Conservation (phyloP, 2,329 filamentous ascomycete species). For the Colletotrichum limetticola region DNA sequence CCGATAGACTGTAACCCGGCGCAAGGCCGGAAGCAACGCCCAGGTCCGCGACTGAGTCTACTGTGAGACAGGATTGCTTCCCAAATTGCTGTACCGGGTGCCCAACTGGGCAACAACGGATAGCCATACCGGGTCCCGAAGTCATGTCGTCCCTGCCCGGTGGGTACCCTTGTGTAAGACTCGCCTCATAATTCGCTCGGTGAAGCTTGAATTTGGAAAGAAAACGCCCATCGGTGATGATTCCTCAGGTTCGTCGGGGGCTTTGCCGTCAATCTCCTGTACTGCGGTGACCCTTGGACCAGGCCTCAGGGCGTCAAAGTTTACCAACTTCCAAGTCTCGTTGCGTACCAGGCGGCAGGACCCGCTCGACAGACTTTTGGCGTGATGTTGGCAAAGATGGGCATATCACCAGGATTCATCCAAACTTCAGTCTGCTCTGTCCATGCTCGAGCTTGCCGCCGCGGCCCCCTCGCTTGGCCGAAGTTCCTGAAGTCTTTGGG, state of each 20-base stretch:
- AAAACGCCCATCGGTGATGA: not conserved
- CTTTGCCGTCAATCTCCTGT: not conserved
- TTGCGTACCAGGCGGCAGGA: constrained; percentile 26
- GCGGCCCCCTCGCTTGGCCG: constrained; percentile 49
- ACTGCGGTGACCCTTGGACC: constrained; percentile 19
- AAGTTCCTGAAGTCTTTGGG: constrained; percentile 46
- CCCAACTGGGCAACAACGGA: constrained; percentile 1
- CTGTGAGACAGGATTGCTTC: not conserved
- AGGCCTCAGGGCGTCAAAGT: constrained; percentile 9
- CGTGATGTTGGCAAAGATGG: not conserved
- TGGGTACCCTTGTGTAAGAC: not conserved
- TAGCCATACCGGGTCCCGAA: not conserved
- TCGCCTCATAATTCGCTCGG: not conserved
- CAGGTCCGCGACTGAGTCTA: not conserved
- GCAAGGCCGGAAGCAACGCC: not conserved
- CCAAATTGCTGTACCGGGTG: not conserved
- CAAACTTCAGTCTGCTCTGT: constrained; percentile 70
- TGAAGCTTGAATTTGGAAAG: not conserved
- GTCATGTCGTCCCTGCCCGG: not conserved
- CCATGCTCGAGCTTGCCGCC: constrained; percentile 62
- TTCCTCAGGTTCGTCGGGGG: not conserved
- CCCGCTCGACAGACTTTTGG: constrained; percentile 31
- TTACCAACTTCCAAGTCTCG: constrained; percentile 9
- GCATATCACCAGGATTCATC: constrained; percentile 48
- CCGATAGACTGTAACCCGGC: constrained; percentile 16